A percentile compares a stretch with the other conserved stretches of the same genome.
phyloP scores from a whole-genome alignment of 1,284 basidiomycete species.

The Ustilago hordei region DNA sequence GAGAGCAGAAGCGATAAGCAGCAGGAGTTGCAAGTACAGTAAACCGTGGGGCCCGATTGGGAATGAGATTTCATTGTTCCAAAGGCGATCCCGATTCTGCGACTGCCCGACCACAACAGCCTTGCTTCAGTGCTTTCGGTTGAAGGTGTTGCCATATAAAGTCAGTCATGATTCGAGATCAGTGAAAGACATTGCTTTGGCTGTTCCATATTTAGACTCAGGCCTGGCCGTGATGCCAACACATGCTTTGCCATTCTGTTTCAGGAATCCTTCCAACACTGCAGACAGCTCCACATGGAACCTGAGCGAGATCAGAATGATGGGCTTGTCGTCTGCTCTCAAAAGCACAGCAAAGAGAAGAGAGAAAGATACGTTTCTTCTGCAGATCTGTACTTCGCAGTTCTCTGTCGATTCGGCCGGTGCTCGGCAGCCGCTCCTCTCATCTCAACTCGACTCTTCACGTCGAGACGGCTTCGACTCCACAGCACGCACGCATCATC shows the following conservation, averaged over 20 bases:
- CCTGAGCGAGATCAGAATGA: no score
- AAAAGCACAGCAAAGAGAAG: no score
- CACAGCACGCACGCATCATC: background rate
- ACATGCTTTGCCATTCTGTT: no score
- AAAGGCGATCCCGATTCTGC: background rate
- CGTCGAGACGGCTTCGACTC: background rate
- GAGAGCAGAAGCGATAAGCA: background rate
- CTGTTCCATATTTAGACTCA: conserved; percentile 52
- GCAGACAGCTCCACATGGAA: no score
- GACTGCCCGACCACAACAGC: no score
- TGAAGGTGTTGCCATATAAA: no score
- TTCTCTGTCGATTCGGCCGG: conserved; percentile 2
- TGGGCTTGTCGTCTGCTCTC: no score
- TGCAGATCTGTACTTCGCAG: background rate
- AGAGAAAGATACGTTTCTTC: conserved; percentile 1
- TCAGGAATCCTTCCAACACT: conserved; percentile 40
- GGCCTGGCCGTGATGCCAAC: conserved; percentile 16
- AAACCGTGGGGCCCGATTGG: background rate
- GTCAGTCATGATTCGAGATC: no score
- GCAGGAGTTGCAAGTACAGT: background rate
- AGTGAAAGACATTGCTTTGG: conserved; percentile 43
- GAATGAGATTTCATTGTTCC: background rate
- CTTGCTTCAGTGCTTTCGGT: no score
- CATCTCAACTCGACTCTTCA: background rate
- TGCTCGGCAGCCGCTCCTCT: background rate